phyloP scores from a whole-genome alignment of 169 alveolate species.

The Plasmodium reichenowi region DNA sequence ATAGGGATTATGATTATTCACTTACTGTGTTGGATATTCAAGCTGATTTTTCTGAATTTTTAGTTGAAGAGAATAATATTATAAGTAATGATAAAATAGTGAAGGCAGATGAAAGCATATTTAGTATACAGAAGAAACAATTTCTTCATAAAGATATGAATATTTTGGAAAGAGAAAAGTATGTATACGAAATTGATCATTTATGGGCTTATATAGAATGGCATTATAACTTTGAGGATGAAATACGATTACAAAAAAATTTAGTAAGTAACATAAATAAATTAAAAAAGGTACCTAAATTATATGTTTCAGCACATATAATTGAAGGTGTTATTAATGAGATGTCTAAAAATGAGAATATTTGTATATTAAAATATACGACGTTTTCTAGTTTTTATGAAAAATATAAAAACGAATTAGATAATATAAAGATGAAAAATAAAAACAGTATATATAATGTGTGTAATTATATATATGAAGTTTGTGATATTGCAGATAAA shows the following conservation, averaged over 20 bases:
- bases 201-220: constrained; percentile 76
- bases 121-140: constrained; percentile 50
- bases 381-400: constrained; percentile 44
- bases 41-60: constrained; percentile 71
- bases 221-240: constrained; percentile 75
- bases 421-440: constrained; percentile 3
- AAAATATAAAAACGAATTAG: constrained; percentile 52
- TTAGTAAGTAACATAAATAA: constrained; percentile 40
- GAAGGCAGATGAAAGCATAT: constrained; percentile 20
- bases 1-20: constrained; percentile 30
- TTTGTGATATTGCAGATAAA: constrained; percentile 75
- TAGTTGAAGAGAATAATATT: constrained; percentile 69
- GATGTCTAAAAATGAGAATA: constrained; percentile 67
- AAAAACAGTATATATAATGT: constrained; percentile 43
- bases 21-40: constrained; percentile 62
- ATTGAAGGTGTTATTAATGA: constrained; percentile 69
- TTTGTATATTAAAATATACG: constrained; percentile 70
- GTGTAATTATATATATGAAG: constrained; percentile 72
- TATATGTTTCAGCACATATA: constrained; percentile 75
- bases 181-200: constrained; percentile 70
- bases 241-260: constrained; percentile 55
- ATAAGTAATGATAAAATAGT: constrained; percentile 38
- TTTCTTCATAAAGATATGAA: constrained; percentile 28
- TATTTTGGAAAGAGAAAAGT: constrained; percentile 27
- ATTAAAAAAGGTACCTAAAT: constrained; percentile 41